Conservation (phyloP, 768 basidiomycete species). For the Royoungia palumana region DNA sequence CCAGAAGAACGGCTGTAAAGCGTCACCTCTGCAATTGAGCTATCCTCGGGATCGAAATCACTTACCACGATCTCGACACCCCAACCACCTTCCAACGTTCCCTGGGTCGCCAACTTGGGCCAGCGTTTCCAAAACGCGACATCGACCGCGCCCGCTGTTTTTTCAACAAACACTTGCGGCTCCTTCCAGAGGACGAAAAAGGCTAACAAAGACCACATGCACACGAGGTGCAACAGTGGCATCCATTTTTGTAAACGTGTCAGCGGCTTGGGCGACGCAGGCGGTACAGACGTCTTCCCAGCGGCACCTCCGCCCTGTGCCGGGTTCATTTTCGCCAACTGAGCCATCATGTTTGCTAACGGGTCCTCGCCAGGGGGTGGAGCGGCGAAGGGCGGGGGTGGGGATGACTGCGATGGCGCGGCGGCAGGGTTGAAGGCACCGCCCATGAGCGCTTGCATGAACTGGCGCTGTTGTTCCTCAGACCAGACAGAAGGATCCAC, state of each 20-base stretch:
- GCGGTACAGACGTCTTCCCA: conserved; percentile 29
- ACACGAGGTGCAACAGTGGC: conserved; percentile 62
- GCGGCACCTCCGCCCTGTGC: conserved; percentile 16
- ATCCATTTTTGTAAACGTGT: conserved; percentile 56
- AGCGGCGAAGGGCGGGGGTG: conserved; percentile 1
- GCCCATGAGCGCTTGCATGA: conserved; percentile 62
- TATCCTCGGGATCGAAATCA: background rate
- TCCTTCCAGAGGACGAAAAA: conserved; percentile 69
- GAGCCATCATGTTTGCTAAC: conserved; percentile 43
- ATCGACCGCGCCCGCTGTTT: conserved; percentile 33
- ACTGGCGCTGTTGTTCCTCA: conserved; percentile 63
- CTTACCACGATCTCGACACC: conserved; percentile 59
- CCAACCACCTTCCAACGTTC: conserved; percentile 37
- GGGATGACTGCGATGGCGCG: conserved; percentile 7
- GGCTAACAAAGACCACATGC: conserved; percentile 61
- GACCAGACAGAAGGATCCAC: conserved; percentile 63
- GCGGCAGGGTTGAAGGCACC: conserved; percentile 32
- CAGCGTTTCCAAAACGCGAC: conserved; percentile 54
- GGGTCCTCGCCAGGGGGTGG: conserved; percentile 37
- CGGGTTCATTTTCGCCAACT: conserved; percentile 25
- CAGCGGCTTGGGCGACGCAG: conserved; percentile 29
- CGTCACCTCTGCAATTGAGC: conserved; percentile 2
- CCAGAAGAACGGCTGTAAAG: conserved; percentile 74
- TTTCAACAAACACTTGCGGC: conserved; percentile 46
- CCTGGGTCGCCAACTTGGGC: conserved; percentile 50